Evolutionary conservation across 306 rosid genomes (phyloP).

Genomic region (Sicyos edulis): DNA sequence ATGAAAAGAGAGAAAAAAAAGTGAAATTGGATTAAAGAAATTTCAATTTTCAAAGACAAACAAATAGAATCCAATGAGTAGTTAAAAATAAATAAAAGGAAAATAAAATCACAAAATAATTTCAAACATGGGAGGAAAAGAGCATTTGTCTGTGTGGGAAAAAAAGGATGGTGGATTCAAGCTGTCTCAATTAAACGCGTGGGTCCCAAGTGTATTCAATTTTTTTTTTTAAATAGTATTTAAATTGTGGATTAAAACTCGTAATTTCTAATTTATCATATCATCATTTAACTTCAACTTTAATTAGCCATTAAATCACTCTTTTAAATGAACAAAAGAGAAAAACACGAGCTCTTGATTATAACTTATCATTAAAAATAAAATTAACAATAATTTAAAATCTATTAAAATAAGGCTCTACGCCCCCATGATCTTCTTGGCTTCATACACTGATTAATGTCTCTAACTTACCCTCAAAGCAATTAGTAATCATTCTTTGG

Average conservation of each 20-base stretch:
- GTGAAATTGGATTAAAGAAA: constrained; percentile 24
- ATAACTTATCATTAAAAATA: neutral
- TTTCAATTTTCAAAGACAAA: constrained; percentile 32
- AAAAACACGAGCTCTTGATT: neutral
- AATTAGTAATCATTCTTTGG: too few species aligned
- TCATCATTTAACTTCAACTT: too few species aligned
- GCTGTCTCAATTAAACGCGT: constrained; percentile 33
- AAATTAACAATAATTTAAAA: neutral
- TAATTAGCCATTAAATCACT: too few species aligned
- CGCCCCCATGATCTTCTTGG: neutral
- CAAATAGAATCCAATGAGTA: constrained; percentile 54
- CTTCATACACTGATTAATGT: too few species aligned
- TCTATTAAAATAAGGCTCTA: neutral
- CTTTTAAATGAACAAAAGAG: too few species aligned
- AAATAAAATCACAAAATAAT: neutral
- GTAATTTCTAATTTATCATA: too few species aligned
- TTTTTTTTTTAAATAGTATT: neutral
- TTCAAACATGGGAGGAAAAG: neutral
- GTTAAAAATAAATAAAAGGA: too few species aligned
- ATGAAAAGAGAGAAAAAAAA: constrained; percentile 9
- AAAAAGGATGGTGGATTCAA: constrained; percentile 31
- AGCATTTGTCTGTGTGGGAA: constrained; percentile 8
- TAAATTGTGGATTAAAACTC: neutral
- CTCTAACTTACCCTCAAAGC: too few species aligned
- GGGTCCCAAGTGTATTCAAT: constrained; percentile 32